Percentiles rank a stretch among this genome's conserved stretches.
These are phyloP conservation scores for Magnaporthiopsis incrustans DNA, from an alignment of 2,329 filamentous ascomycete species.

Conservation along the genomic window DNA sequence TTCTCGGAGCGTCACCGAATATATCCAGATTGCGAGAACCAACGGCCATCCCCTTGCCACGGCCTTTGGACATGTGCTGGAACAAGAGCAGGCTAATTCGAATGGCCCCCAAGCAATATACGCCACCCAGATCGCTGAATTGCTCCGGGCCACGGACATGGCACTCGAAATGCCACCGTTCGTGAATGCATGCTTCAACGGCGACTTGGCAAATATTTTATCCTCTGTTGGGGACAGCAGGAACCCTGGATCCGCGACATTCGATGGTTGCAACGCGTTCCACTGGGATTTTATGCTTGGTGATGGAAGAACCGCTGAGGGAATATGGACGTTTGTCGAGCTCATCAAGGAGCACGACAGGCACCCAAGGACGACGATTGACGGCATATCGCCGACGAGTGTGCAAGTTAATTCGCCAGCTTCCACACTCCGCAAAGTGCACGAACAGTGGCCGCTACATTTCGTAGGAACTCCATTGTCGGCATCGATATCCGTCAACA, in stretches of 20 bases:
- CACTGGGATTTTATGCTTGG: neutral
- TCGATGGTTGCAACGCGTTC: neutral
- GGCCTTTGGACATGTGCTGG: neutral
- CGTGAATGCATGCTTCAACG: neutral
- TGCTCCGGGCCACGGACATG: no score
- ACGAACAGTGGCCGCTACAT: neutral
- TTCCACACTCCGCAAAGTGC: neutral
- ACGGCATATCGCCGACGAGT: no score
- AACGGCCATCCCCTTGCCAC: neutral
- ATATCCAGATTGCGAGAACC: neutral
- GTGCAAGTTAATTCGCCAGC: no score
- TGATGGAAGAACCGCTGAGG: no score
- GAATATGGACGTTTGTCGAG: no score
- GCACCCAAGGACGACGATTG: no score
- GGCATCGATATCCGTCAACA: neutral
- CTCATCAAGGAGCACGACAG: no score
- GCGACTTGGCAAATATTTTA: neutral
- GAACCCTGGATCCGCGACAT: neutral
- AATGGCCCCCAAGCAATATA: no score
- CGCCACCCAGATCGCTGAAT: no score
- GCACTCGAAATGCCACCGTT: neutral
- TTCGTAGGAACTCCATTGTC: neutral
- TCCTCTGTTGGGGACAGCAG: neutral
- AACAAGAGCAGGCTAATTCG: neutral
- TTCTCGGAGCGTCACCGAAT: neutral